Conservation (phyloP, 345 rosid species). For the Pistacia atlantica region DNA sequence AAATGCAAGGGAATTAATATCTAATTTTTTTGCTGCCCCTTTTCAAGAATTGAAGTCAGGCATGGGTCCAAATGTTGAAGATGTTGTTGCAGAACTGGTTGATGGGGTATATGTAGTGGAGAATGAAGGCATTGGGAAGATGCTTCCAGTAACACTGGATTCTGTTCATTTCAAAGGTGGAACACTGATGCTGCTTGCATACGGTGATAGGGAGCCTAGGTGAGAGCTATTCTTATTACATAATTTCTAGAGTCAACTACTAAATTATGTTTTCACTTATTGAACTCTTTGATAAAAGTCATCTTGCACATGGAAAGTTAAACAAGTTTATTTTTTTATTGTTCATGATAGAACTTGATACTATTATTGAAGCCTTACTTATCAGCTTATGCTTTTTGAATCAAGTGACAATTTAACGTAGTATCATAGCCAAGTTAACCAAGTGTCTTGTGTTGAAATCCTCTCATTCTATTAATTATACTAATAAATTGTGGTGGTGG, state of each 20-base stretch:
- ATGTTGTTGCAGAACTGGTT: constrained; percentile 59
- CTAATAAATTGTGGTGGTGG: no score
- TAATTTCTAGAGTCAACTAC: background rate
- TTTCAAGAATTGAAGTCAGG: constrained; percentile 51
- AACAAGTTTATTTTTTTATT: background rate
- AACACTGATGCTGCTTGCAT: constrained; percentile 77
- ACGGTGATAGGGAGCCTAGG: constrained; percentile 94
- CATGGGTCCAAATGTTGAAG: constrained; percentile 52
- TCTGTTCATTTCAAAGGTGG: constrained; percentile 90
- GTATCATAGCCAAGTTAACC: no score
- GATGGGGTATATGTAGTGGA: constrained; percentile 56
- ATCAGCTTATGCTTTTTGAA: no score
- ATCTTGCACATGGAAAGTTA: background rate
- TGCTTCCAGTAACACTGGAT: constrained; percentile 84
- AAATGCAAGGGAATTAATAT: constrained; percentile 37
- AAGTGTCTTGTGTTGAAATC: no score
- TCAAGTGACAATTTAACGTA: no score
- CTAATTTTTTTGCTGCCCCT: constrained; percentile 34
- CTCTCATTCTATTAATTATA: no score
- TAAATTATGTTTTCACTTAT: background rate
- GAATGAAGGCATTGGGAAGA: constrained; percentile 58
- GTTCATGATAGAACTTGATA: background rate
- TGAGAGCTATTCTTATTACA: constrained; percentile 28
- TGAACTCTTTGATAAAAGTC: background rate
- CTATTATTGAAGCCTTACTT: no score